Conservation (phyloP, 2,329 filamentous ascomycete species). For the Sphaerulina populicola region DNA sequence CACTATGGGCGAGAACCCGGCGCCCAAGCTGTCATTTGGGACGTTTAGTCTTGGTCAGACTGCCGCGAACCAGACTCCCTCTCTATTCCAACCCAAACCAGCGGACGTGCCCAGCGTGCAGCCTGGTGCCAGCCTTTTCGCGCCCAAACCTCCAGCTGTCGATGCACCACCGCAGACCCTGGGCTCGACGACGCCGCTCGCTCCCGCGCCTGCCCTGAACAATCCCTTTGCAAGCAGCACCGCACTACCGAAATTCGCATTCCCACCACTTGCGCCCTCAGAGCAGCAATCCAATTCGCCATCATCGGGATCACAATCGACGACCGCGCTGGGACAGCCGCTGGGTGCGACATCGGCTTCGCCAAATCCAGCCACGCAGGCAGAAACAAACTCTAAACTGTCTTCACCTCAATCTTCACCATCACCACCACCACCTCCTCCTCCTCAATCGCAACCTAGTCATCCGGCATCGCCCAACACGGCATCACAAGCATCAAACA, state of each 20-base stretch:
- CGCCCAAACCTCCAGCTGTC: slow-evolving; percentile 1
- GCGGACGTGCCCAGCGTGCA: neutral
- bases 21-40: slow-evolving; percentile 1
- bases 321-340: slow-evolving; percentile 2
- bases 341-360: slow-evolving; percentile 6
- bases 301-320: neutral
- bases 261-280: neutral
- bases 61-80: slow-evolving; percentile 1
- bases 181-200: neutral
- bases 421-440: neutral
- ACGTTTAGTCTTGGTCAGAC: slow-evolving; percentile 1
- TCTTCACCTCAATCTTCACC: slow-evolving; percentile 1
- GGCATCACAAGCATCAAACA: slow-evolving; percentile 9
- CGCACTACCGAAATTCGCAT: slow-evolving; percentile 1
- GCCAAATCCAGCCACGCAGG: slow-evolving; percentile 13
- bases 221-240: slow-evolving; percentile 5
- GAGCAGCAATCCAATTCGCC: neutral
- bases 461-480: slow-evolving; percentile 4
- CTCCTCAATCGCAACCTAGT: slow-evolving; percentile 3
- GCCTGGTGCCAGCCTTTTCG: slow-evolving; percentile 4
- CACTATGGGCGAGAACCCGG: neutral
- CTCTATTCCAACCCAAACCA: slow-evolving; percentile 6
- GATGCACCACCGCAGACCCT: neutral
- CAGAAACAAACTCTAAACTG: slow-evolving; percentile 19
- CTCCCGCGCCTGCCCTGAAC: neutral